phyloP scores from a whole-genome alignment of 306 rosid species.

The Mucuna pruriens region DNA sequence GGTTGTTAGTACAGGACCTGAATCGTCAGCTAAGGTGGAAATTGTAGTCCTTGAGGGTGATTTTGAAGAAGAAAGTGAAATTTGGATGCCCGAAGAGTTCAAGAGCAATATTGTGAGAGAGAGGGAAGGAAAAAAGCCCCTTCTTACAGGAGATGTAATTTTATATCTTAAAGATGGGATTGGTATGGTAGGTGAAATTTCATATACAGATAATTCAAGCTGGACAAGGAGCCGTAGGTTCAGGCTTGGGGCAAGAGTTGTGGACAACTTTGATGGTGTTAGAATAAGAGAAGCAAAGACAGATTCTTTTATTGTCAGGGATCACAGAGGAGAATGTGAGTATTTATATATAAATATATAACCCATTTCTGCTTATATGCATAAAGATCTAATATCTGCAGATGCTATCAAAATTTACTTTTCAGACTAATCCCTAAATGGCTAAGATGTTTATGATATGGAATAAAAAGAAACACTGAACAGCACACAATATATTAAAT shows the following conservation, averaged over 20 bases:
- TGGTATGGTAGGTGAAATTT: slow-evolving; percentile 80
- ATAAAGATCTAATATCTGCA: slow-evolving; percentile 28
- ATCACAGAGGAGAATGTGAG: slow-evolving; percentile 99
- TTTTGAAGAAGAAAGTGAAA: slow-evolving; percentile 90
- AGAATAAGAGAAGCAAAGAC: slow-evolving; percentile 89
- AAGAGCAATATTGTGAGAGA: slow-evolving; percentile 87
- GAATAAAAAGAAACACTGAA: neutral
- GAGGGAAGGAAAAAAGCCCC: slow-evolving; percentile 95
- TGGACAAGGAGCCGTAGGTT: slow-evolving; percentile 99
- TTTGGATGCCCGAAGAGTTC: slow-evolving; percentile 84
- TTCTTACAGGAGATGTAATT: slow-evolving; percentile 86
- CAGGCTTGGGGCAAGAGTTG: slow-evolving; percentile 89
- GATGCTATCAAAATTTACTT: slow-evolving; percentile 11
- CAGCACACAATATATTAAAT: neutral
- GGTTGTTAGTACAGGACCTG: slow-evolving; percentile 70
- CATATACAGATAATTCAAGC: slow-evolving; percentile 96
- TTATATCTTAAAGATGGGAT: slow-evolving; percentile 80
- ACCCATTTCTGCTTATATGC: slow-evolving; percentile 32
- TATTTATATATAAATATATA: slow-evolving; percentile 38
- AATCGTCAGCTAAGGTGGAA: slow-evolving; percentile 90
- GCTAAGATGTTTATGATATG: neutral
- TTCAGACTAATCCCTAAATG: slow-evolving; percentile 14
- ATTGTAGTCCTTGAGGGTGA: slow-evolving; percentile 97
- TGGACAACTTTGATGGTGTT: slow-evolving; percentile 69
- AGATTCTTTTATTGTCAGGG: slow-evolving; percentile 88